These are phyloP conservation scores for Polyplosphaeria fusca DNA, from an alignment of 495 filamentous ascomycete genomes.

Conservation along the genomic window DNA sequence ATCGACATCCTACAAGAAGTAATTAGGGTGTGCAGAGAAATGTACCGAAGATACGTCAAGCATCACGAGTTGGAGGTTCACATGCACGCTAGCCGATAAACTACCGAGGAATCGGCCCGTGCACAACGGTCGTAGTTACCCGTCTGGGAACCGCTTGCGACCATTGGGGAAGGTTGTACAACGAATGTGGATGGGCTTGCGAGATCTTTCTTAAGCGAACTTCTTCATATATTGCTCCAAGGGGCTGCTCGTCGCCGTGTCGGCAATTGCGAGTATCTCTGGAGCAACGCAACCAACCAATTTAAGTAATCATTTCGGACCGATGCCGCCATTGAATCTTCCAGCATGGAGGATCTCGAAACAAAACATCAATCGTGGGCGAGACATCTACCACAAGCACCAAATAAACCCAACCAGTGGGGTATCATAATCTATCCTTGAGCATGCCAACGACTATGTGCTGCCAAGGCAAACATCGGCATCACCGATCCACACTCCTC, in stretches of 20 bases:
- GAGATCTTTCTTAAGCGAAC: not conserved
- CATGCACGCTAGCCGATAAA: not conserved
- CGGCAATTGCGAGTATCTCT: no score
- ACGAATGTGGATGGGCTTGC: slow-evolving; percentile 5
- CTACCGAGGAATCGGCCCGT: slow-evolving; percentile 3
- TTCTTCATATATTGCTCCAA: not conserved
- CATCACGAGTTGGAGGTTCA: slow-evolving; percentile 2
- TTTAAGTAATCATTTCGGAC: no score
- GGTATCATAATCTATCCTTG: slow-evolving; percentile 33
- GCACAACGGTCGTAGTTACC: not conserved
- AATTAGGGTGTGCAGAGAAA: not conserved
- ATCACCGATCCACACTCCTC: slow-evolving; percentile 59
- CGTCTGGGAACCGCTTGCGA: not conserved
- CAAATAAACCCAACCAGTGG: not conserved
- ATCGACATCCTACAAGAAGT: not conserved
- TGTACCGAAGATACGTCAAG: not conserved
- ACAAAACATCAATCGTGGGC: no score
- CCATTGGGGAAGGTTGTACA: not conserved
- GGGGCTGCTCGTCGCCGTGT: no score
- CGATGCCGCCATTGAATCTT: no score
- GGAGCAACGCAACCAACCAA: no score
- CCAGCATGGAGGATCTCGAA: no score
- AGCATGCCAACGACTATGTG: slow-evolving; percentile 69
- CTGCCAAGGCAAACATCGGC: slow-evolving; percentile 67
- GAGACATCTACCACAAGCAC: no score